Evolutionary conservation across 331 rosid genomes (phyloP).

Genomic region (Phaseolus coccineus): DNA sequence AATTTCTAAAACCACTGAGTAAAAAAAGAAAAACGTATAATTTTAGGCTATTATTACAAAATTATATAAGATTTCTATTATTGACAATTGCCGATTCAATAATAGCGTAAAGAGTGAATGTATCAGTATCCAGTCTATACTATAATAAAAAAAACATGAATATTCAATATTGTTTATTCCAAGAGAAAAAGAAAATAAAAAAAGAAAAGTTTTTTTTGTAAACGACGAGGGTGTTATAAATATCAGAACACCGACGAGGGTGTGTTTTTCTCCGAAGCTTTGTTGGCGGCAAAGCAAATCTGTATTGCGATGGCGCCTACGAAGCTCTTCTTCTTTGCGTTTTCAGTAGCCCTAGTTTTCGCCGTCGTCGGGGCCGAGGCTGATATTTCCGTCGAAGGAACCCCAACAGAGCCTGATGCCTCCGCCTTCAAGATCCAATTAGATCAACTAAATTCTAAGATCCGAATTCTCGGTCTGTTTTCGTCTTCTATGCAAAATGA

Average conservation of each 20-base stretch:
- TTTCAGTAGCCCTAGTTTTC: slow-evolving; percentile 63
- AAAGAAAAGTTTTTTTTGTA: background rate
- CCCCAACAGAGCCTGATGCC: slow-evolving; percentile 49
- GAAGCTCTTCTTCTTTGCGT: slow-evolving; percentile 59
- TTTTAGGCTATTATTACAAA: background rate
- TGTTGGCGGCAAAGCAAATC: slow-evolving; percentile 57
- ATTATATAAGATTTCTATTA: background rate
- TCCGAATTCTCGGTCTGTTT: slow-evolving; percentile 77
- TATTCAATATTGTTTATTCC: background rate
- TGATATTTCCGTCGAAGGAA: slow-evolving; percentile 56
- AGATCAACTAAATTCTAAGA: slow-evolving; percentile 80
- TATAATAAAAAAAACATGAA: background rate
- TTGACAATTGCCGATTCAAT: background rate
- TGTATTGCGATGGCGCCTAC: slow-evolving; percentile 72
- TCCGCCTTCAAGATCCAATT: slow-evolving; percentile 73
- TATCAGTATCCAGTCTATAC: background rate
- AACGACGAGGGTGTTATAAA: slow-evolving; percentile 18
- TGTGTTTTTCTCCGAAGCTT: slow-evolving; percentile 45
- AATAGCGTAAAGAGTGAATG: background rate
- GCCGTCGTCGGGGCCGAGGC: slow-evolving; percentile 50
- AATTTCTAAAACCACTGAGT: background rate
- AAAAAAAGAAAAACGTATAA: background rate
- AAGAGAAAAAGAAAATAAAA: background rate
- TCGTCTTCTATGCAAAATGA: background rate
- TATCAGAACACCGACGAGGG: background rate